Evolutionary conservation across 116 monocot genomes (phyloP).

Genomic region (Dioscorea cayenensis): DNA sequence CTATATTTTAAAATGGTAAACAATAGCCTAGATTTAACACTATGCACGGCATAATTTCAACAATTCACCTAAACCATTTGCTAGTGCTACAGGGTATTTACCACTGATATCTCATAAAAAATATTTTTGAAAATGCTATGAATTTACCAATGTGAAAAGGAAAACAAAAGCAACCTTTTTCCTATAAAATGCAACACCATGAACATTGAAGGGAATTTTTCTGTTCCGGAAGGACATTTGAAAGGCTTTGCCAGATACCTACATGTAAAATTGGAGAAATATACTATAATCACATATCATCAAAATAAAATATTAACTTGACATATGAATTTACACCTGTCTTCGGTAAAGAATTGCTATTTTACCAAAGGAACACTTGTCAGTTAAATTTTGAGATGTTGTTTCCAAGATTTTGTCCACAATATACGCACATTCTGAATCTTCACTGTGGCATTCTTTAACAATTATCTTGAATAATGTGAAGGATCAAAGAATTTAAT

Average conservation of each 20-base stretch:
- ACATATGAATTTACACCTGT: slow-evolving; percentile 45
- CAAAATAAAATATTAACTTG: not conserved
- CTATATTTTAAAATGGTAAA: no score
- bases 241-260: slow-evolving; percentile 91
- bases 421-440: slow-evolving; percentile 83
- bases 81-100: no score
- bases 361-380: slow-evolving; percentile 44
- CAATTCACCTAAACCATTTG: no score
- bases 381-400: slow-evolving; percentile 39
- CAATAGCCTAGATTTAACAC: no score
- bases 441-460: slow-evolving; percentile 89
- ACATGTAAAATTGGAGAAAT: not conserved
- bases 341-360: slow-evolving; percentile 81
- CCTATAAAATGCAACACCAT: slow-evolving; percentile 95
- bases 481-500: slow-evolving; percentile 13
- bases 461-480: slow-evolving; percentile 53
- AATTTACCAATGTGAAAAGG: not conserved
- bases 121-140: no score
- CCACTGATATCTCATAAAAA: no score
- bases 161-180: slow-evolving; percentile 61
- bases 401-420: slow-evolving; percentile 88
- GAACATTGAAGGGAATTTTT: slow-evolving; percentile 88
- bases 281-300: not conserved
- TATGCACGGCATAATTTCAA: no score
- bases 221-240: slow-evolving; percentile 71